Conservation (phyloP, 2,329 filamentous ascomycete genomes). For the Monascus ruber region DNA sequence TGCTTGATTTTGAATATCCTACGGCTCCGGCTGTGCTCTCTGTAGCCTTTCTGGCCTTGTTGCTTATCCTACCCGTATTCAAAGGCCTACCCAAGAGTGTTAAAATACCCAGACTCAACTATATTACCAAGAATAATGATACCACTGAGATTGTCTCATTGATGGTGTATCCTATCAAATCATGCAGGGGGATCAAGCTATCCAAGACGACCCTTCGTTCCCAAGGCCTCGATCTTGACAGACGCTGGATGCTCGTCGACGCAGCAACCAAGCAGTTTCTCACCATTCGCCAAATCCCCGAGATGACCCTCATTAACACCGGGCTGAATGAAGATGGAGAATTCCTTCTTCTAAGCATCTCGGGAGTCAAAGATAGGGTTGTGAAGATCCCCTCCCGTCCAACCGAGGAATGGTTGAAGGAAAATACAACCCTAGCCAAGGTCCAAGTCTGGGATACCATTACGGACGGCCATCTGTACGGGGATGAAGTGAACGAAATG, state of each 20-base stretch:
- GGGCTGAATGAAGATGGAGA: constrained; percentile 34
- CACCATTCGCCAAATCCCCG: constrained; percentile 49
- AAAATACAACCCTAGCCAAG: constrained; percentile 38
- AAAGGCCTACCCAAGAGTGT: background rate
- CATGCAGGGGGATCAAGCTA: constrained; percentile 51
- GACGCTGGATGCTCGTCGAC: constrained; percentile 56
- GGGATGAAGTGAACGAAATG: constrained; percentile 37
- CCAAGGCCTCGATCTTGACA: constrained; percentile 50
- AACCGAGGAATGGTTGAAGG: constrained; percentile 40
- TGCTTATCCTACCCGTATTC: background rate
- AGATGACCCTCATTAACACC: constrained; percentile 53
- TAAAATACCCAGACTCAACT: background rate
- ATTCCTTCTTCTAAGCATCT: constrained; percentile 36
- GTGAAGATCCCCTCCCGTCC: constrained; percentile 48
- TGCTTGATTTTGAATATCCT: background rate
- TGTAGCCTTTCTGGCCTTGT: background rate
- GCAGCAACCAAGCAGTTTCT: constrained; percentile 44
- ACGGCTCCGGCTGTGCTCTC: background rate
- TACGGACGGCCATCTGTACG: constrained; percentile 48
- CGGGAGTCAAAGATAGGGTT: constrained; percentile 30
- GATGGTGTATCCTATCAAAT: constrained; percentile 55
- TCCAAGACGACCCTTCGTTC: constrained; percentile 40
- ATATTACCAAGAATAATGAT: constrained; percentile 2
- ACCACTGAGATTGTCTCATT: constrained; percentile 29
- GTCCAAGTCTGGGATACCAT: constrained; percentile 49